Percentiles rank a stretch among this genome's conserved stretches.
Evolutionary conservation across 805 yeast species (phyloP).

Genomic region (Suhomyces emberorum): DNA sequence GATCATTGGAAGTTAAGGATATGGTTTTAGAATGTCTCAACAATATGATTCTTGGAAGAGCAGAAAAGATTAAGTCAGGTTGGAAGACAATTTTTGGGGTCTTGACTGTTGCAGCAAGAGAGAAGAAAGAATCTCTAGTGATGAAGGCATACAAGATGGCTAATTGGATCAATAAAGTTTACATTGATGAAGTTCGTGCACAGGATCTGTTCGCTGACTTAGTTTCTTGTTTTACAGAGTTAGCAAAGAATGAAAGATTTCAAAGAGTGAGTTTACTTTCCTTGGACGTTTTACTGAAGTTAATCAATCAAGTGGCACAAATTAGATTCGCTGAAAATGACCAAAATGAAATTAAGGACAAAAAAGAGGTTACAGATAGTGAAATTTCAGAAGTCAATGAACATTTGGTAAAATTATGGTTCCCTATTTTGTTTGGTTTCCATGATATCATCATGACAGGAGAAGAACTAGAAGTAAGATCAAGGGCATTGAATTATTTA

Average conservation of each 20-base stretch:
- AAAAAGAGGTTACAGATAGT: slow-evolving; percentile 13
- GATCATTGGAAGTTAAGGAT: slow-evolving; percentile 69
- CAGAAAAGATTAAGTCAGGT: slow-evolving; percentile 78
- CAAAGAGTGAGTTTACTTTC: slow-evolving; percentile 81
- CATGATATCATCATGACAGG: slow-evolving; percentile 91
- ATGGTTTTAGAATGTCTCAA: slow-evolving; percentile 87
- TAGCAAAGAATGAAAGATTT: slow-evolving; percentile 79
- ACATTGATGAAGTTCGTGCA: slow-evolving; percentile 57
- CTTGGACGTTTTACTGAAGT: slow-evolving; percentile 63
- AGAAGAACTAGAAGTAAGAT: slow-evolving; percentile 89
- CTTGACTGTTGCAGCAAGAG: slow-evolving; percentile 68
- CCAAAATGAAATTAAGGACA: slow-evolving; percentile 2
- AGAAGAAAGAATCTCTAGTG: slow-evolving; percentile 56
- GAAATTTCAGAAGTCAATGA: slow-evolving; percentile 23
- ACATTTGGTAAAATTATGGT: slow-evolving; percentile 63
- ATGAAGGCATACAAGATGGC: slow-evolving; percentile 61
- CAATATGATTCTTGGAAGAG: slow-evolving; percentile 77
- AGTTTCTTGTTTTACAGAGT: slow-evolving; percentile 70
- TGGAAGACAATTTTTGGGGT: slow-evolving; percentile 89
- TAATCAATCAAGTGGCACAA: slow-evolving; percentile 58
- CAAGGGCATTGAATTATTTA: slow-evolving; percentile 77
- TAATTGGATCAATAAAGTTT: slow-evolving; percentile 56
- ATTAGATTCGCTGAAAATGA: slow-evolving; percentile 27
- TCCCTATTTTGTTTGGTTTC: slow-evolving; percentile 81
- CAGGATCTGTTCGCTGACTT: slow-evolving; percentile 70